Evolutionary conservation across 1,284 basidiomycete species (phyloP).

Genomic region (Sphagnurus paluster): DNA sequence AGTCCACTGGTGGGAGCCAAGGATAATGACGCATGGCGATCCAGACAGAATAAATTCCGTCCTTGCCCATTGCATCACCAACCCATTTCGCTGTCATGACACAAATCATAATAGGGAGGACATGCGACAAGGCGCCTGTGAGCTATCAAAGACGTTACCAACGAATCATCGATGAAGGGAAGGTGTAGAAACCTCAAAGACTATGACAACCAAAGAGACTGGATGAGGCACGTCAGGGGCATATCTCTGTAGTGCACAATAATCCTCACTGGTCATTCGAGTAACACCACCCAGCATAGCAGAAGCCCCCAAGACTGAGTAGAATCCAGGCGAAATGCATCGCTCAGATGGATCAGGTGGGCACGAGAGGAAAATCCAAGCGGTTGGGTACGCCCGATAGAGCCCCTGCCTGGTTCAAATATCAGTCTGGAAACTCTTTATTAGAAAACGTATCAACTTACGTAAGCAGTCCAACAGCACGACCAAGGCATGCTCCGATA

Average conservation of each 20-base stretch:
- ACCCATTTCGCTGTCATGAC: constrained; percentile 79
- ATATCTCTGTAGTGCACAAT: not conserved
- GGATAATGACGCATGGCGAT: constrained; percentile 72
- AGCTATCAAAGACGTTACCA: constrained; percentile 40
- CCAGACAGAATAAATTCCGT: constrained; percentile 77
- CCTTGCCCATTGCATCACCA: constrained; percentile 67
- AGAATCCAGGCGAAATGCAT: constrained; percentile 80
- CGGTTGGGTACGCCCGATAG: constrained; percentile 58
- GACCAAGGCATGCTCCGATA: constrained; percentile 69
- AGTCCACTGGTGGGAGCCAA: constrained; percentile 72
- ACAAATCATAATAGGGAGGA: constrained; percentile 77
- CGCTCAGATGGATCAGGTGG: constrained; percentile 65
- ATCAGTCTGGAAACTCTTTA: not conserved
- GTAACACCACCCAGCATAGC: constrained; percentile 83
- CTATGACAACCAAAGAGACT: constrained; percentile 75
- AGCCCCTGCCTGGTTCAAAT: constrained; percentile 53
- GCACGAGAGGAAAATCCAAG: constrained; percentile 70
- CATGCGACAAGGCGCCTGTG: constrained; percentile 73
- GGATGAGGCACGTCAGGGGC: constrained; percentile 4
- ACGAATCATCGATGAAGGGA: too few relatives aligned
- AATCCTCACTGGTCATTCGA: constrained; percentile 67
- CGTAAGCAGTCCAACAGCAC: constrained; percentile 69
- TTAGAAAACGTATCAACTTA: constrained; percentile 30
- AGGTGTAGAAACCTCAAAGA: constrained; percentile 57
- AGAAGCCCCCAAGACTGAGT: constrained; percentile 81